Percentiles rank a stretch among this genome's conserved stretches.
phyloP scores from a whole-genome alignment of 495 filamentous ascomycete species.

The Saxophila tyrrhenica region DNA sequence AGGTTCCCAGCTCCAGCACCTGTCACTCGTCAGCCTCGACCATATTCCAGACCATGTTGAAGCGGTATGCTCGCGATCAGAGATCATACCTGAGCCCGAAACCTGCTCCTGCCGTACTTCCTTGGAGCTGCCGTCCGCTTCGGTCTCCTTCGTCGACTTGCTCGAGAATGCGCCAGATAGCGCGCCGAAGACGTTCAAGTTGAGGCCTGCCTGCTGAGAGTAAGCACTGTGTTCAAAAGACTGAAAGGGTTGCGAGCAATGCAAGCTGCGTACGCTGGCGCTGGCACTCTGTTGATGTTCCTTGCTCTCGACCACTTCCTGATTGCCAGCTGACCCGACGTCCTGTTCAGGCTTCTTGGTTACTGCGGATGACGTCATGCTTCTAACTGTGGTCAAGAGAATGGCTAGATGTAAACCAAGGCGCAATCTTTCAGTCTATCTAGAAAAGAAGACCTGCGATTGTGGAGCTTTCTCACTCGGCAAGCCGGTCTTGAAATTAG shows the following conservation, averaged over 20 bases:
- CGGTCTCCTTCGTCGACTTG: slow-evolving; percentile 26
- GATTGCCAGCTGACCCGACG: background rate
- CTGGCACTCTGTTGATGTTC: slow-evolving; percentile 9
- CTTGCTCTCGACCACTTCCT: background rate
- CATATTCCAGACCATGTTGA: background rate
- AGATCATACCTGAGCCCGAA: slow-evolving; percentile 4
- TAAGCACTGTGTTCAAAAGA: background rate
- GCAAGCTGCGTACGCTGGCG: slow-evolving; percentile 1
- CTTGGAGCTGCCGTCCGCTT: slow-evolving; percentile 21
- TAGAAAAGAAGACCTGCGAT: too few relatives aligned
- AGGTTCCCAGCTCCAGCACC: slow-evolving; percentile 8
- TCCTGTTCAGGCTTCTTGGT: slow-evolving; percentile 4
- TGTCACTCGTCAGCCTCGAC: background rate
- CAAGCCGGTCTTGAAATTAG: too few relatives aligned
- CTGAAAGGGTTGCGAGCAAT: background rate
- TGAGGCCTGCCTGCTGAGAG: slow-evolving; percentile 23
- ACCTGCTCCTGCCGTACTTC: slow-evolving; percentile 18
- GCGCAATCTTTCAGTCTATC: too few relatives aligned
- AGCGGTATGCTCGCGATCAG: background rate
- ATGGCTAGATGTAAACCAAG: too few relatives aligned
- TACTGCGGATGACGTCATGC: slow-evolving; percentile 9
- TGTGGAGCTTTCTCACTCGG: too few relatives aligned
- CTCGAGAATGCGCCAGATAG: slow-evolving; percentile 23
- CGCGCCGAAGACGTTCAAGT: slow-evolving; percentile 29
- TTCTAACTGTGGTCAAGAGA: too few relatives aligned